Percentiles rank a stretch among this genome's conserved stretches.
Evolutionary conservation across 805 yeast genomes (phyloP).

Genomic region (Komagataella phaffii): DNA sequence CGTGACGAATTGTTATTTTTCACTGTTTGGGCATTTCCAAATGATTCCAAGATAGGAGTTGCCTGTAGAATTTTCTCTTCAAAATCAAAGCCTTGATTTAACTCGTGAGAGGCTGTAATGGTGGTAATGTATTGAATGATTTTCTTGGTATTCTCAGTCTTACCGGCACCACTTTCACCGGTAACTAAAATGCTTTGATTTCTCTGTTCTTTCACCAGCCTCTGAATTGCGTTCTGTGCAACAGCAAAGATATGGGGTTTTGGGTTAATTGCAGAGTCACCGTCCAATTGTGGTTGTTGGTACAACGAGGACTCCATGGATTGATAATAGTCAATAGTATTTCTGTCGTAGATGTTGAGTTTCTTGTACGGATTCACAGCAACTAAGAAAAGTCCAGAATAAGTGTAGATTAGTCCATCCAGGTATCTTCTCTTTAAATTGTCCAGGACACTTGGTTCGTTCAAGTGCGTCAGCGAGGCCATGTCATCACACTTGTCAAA

Average conservation of each 20-base stretch:
- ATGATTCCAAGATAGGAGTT: constrained; percentile 89
- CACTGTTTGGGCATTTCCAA: constrained; percentile 94
- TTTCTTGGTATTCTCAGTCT: constrained; percentile 93
- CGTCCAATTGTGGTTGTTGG: constrained; percentile 2
- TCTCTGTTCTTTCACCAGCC: constrained; percentile 49
- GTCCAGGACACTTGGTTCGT: constrained; percentile 91
- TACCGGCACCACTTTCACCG: constrained; percentile 98
- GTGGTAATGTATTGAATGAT: constrained; percentile 85
- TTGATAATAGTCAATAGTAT: constrained; percentile 35
- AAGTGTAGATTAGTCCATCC: constrained; percentile 77
- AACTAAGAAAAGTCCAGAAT: constrained; percentile 88
- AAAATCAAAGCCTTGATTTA: constrained; percentile 25
- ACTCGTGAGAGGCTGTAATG: constrained; percentile 28
- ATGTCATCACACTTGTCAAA: constrained; percentile 88
- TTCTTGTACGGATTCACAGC: constrained; percentile 86
- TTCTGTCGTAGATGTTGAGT: constrained; percentile 56
- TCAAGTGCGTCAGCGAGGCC: constrained; percentile 89
- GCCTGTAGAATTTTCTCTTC: constrained; percentile 85
- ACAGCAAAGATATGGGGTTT: constrained; percentile 89
- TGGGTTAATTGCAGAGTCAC: constrained; percentile 4
- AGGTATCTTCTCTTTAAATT: constrained; percentile 67
- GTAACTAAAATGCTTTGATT: constrained; percentile 93
- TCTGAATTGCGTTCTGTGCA: constrained; percentile 76
- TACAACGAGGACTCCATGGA: constrained; percentile 15
- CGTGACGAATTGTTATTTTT: constrained; percentile 91